phyloP scores from a whole-genome alignment of 1,139 yeast species.

The Zygosaccharomyces sapae region DNA sequence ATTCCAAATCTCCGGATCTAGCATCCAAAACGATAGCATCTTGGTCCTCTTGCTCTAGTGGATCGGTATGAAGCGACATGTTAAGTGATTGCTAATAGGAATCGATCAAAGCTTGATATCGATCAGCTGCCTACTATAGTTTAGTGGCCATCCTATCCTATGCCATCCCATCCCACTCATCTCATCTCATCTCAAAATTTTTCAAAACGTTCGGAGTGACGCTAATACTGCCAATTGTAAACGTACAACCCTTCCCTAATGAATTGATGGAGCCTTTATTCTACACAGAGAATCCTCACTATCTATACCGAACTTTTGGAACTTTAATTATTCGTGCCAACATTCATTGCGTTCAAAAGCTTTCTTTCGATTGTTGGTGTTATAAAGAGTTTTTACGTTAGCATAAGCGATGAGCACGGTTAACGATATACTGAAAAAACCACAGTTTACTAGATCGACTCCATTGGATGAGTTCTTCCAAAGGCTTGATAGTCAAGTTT shows the following conservation, averaged over 20 bases:
- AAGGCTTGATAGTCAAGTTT: slow-evolving; percentile 19
- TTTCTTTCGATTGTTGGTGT: not conserved
- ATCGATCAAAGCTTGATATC: not conserved
- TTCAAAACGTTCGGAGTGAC: slow-evolving; percentile 8
- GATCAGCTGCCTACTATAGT: not conserved
- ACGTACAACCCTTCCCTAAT: not conserved
- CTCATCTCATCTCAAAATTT: slow-evolving; percentile 11
- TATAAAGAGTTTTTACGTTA: not conserved
- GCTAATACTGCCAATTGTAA: not conserved
- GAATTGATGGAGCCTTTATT: not conserved
- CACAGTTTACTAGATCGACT: slow-evolving; percentile 36
- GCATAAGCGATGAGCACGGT: slow-evolving; percentile 1
- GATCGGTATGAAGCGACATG: slow-evolving; percentile 37
- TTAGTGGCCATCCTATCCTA: too few species aligned
- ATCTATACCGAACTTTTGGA: too few species aligned
- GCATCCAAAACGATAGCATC: slow-evolving; percentile 79
- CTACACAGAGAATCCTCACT: too few species aligned
- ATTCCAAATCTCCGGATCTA: slow-evolving; percentile 79
- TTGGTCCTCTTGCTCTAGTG: slow-evolving; percentile 62
- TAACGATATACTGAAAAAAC: slow-evolving; percentile 16
- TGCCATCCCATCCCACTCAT: not conserved
- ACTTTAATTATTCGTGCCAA: not conserved
- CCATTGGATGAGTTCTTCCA: slow-evolving; percentile 39
- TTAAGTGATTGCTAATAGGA: not conserved
- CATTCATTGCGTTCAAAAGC: not conserved